Evolutionary conservation across 352 stramenopile genomes (phyloP).

Genomic region (Phytophthora aleatoria): DNA sequence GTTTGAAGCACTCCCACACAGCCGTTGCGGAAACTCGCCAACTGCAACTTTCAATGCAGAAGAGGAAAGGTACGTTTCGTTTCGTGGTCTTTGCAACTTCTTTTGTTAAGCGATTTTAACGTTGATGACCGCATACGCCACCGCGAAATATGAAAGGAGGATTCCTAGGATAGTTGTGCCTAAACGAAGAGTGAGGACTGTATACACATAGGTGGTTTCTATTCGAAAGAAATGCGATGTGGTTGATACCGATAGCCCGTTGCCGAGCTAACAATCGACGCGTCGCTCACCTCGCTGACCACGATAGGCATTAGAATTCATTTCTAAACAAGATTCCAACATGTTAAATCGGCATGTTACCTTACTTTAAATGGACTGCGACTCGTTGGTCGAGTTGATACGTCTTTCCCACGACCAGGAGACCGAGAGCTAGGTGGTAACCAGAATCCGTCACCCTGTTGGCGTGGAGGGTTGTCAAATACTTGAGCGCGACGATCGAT

Average conservation of each 20-base stretch:
- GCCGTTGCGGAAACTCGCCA: neutral
- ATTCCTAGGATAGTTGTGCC: too few relatives aligned
- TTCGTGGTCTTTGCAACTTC: neutral
- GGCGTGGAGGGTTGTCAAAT: conserved; percentile 8
- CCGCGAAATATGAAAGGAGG: too few relatives aligned
- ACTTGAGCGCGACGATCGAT: conserved; percentile 8
- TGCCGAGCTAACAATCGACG: conserved; percentile 8
- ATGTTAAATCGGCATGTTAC: neutral
- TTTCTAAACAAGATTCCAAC: neutral
- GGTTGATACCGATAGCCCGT: conserved; percentile 7
- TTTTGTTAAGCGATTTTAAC: neutral
- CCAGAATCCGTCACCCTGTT: conserved; percentile 21
- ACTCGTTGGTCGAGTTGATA: conserved; percentile 13
- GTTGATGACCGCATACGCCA: too few relatives aligned
- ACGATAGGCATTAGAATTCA: conserved; percentile 1
- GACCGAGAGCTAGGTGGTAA: conserved; percentile 17
- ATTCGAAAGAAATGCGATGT: neutral
- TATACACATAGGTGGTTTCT: neutral
- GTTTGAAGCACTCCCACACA: neutral
- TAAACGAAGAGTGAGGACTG: too few relatives aligned
- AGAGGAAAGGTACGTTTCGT: too few relatives aligned
- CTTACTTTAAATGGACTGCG: conserved; percentile 28
- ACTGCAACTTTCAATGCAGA: neutral
- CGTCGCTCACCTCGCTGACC: conserved; percentile 4
- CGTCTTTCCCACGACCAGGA: conserved; percentile 5